Percentiles rank a stretch among this genome's conserved stretches.
phyloP scores from a whole-genome alignment of 352 stramenopile species.

The Phytopythium aichiense region DNA sequence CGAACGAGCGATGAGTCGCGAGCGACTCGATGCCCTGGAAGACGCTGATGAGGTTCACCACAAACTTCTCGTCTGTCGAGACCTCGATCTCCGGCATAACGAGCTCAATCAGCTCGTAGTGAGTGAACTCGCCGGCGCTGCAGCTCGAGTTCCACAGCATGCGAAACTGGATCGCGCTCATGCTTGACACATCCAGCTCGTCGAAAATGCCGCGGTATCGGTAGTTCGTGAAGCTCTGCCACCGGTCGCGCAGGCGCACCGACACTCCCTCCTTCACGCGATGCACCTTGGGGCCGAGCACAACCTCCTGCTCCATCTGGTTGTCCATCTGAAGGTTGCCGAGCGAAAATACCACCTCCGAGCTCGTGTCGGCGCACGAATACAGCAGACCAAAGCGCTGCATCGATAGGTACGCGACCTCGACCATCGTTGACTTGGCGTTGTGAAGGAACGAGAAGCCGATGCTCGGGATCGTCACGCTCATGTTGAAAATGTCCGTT shows the following conservation, averaged over 20 bases:
- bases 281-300: conserved; percentile 78
- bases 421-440: conserved; percentile 72
- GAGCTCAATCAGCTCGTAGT: conserved; percentile 85
- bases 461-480: conserved; percentile 75
- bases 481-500: conserved; percentile 70
- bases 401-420: conserved; percentile 86
- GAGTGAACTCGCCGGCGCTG: conserved; percentile 71
- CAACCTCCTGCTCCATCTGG: conserved; percentile 85
- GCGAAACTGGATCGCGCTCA: conserved; percentile 80
- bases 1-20: conserved; percentile 68
- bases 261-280: conserved; percentile 85
- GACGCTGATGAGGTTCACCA: conserved; percentile 86
- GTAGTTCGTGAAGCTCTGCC: conserved; percentile 82
- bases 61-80: conserved; percentile 88
- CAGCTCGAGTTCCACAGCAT: conserved; percentile 86
- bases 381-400: conserved; percentile 77
- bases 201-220: conserved; percentile 80
- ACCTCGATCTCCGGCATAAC: conserved; percentile 87
- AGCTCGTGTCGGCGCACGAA: conserved; percentile 71
- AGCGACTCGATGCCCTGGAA: conserved; percentile 83
- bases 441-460: conserved; percentile 84
- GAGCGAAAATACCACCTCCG: conserved; percentile 75
- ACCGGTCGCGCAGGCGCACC: conserved; percentile 78
- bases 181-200: conserved; percentile 57
- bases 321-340: conserved; percentile 90